A percentile compares a stretch with the other conserved stretches of the same genome.
These are phyloP conservation scores for Heterobasidion occidentale DNA, from an alignment of 1,284 basidiomycete genomes.

Conservation along the genomic window DNA sequence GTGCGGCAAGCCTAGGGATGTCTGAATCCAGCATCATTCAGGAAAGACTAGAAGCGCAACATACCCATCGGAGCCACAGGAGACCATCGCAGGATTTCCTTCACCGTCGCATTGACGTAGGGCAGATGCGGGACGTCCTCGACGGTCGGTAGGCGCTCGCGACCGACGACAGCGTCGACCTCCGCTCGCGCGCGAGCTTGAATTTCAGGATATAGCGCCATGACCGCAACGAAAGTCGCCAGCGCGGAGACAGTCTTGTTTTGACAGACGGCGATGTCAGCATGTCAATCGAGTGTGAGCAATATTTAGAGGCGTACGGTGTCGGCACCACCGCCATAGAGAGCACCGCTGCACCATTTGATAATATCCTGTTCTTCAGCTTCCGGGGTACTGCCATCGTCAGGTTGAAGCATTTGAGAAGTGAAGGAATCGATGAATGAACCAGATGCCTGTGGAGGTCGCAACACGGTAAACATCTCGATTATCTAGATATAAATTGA, in stretches of 20 bases:
- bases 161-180: slow-evolving; percentile 16
- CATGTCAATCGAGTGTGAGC: neutral
- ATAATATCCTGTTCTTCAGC: slow-evolving; percentile 23
- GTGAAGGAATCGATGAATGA: slow-evolving; percentile 26
- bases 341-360: slow-evolving; percentile 23
- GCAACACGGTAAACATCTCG: too few relatives aligned
- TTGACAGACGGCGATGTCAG: neutral
- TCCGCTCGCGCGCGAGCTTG: slow-evolving; percentile 20
- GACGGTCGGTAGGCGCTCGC: slow-evolving; percentile 16
- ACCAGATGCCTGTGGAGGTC: slow-evolving; percentile 20
- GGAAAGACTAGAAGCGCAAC: too few relatives aligned
- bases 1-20: slow-evolving; percentile 8
- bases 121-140: slow-evolving; percentile 16
- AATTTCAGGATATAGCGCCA: slow-evolving; percentile 18
- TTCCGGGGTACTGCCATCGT: slow-evolving; percentile 14
- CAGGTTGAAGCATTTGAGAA: slow-evolving; percentile 23
- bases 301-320: slow-evolving; percentile 22
- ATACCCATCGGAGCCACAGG: slow-evolving; percentile 9
- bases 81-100: slow-evolving; percentile 19
- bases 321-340: slow-evolving; percentile 37
- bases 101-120: slow-evolving; percentile 19
- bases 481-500: neutral
- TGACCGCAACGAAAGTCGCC: slow-evolving; percentile 16
- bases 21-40: too few relatives aligned
- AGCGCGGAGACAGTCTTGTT: slow-evolving; percentile 15